Conservation (phyloP, 1,139 yeast genomes). For the Pichia sp. region DNA sequence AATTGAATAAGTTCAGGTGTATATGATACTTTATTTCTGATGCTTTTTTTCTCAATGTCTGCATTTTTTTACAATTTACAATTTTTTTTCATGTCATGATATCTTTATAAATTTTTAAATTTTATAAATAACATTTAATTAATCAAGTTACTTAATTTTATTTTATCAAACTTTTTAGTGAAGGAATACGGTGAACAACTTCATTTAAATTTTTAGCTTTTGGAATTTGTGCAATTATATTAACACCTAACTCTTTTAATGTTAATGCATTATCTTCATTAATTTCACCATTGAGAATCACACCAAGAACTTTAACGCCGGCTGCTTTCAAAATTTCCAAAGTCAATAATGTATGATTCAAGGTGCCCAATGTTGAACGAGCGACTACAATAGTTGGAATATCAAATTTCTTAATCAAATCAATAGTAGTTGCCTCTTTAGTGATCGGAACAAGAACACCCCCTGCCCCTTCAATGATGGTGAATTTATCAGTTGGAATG, state of each 20-base stretch:
- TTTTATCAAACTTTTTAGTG: background rate
- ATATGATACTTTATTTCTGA: no score
- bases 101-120: background rate
- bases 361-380: slow-evolving; percentile 30
- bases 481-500: slow-evolving; percentile 1
- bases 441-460: slow-evolving; percentile 30
- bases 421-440: slow-evolving; percentile 24
- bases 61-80: no score
- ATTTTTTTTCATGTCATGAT: no score
- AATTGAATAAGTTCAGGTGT: no score
- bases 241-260: slow-evolving; percentile 15
- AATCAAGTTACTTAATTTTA: no score
- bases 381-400: slow-evolving; percentile 29
- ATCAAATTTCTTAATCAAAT: slow-evolving; percentile 24
- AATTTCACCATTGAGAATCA: slow-evolving; percentile 27
- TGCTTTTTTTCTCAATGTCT: no score
- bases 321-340: slow-evolving; percentile 23
- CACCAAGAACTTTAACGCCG: slow-evolving; percentile 24
- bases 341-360: slow-evolving; percentile 31
- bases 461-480: slow-evolving; percentile 32
- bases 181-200: slow-evolving; percentile 7
- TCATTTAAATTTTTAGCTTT: slow-evolving; percentile 4
- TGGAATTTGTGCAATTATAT: slow-evolving; percentile 13
- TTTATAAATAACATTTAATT: background rate
- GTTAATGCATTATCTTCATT: slow-evolving; percentile 25